phyloP scores from a whole-genome alignment of 148 eudicot species.

The Diospyros lotus region DNA sequence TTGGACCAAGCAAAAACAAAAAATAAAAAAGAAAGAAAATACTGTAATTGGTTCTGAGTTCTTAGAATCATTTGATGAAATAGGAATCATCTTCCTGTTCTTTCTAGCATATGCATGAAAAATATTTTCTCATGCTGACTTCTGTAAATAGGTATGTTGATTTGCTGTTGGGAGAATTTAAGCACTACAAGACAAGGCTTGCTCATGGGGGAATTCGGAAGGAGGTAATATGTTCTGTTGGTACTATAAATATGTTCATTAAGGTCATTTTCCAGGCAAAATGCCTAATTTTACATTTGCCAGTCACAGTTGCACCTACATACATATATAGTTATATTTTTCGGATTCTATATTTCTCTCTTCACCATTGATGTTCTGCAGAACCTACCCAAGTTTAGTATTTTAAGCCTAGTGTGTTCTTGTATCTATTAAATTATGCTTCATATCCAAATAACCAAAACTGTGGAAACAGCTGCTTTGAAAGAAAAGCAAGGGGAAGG shows the following conservation, averaged over 20 bases:
- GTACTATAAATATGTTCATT: background rate
- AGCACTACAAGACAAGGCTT: slow-evolving; percentile 85
- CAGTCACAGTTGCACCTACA: no score
- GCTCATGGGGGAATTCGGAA: slow-evolving; percentile 81
- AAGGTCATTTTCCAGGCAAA: background rate
- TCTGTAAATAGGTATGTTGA: slow-evolving; percentile 72
- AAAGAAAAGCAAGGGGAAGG: no score
- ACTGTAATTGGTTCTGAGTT: background rate
- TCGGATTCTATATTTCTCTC: background rate
- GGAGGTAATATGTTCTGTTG: slow-evolving; percentile 46
- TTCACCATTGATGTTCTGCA: slow-evolving; percentile 1
- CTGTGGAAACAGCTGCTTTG: no score
- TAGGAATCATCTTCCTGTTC: background rate
- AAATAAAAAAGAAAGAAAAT: no score
- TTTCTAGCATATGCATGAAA: background rate
- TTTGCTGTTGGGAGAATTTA: slow-evolving; percentile 87
- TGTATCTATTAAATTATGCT: no score
- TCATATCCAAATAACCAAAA: no score
- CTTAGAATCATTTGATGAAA: background rate
- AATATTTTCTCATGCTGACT: slow-evolving; percentile 10
- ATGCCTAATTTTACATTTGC: background rate
- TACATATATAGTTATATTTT: background rate
- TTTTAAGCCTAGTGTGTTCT: background rate
- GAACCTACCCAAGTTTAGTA: slow-evolving; percentile 1
- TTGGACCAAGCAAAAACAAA: no score